Evolutionary conservation across 108 stramenopile species (phyloP), one percentile per base, ranked within the genome.

Genomic region (Nannochloropsis gaditana): DNA sequence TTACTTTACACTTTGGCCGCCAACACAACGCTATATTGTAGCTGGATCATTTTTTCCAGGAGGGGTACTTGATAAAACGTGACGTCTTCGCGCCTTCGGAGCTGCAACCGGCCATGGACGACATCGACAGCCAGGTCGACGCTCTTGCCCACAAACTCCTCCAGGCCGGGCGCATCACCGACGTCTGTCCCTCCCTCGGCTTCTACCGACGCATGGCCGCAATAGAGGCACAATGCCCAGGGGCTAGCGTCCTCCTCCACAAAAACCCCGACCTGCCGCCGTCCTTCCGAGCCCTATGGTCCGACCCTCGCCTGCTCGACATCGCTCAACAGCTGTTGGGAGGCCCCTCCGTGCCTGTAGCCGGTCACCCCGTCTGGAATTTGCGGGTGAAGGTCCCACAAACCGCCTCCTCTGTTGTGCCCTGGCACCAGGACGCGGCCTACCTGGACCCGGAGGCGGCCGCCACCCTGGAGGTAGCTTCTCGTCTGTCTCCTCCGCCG

Each of bases 121-220:
- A 73, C 6, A 73, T 73, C 59, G 59, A 73, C 15, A 73, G n/a
- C 15, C 59, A 73, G n/a, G 59, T 73, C 59, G 59, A 73, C 6
- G 15, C 59, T 3, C 1, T 73, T 2, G 3, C 59, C 19, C n/a
- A 15, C 6, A 73, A 15, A 15, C 59, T 73, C 8, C 59, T 73
- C 59, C n/a, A 15, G 4, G 59, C 59, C 59, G 59, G 59, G 59
- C 59, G 15, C 19, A 73, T 73, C 59, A 73, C 59, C 59, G 59
- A 73, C 59, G 15, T n/a, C n/a, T 15, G 19, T n/a, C 59, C 59
- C n/a, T 73, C 59, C 59, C 59, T 73, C 59, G 59, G 59, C 4
- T 73, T 73, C 59, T 73, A 73, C 59, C 59, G n/a, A n/a, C 59
- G 59, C 59, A 73, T 73, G 59, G 59, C 59, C 15, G 59, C 59